Base-by-base conservation (phyloP, 805 yeast genomes). In the Starmerella sp. region DNA sequence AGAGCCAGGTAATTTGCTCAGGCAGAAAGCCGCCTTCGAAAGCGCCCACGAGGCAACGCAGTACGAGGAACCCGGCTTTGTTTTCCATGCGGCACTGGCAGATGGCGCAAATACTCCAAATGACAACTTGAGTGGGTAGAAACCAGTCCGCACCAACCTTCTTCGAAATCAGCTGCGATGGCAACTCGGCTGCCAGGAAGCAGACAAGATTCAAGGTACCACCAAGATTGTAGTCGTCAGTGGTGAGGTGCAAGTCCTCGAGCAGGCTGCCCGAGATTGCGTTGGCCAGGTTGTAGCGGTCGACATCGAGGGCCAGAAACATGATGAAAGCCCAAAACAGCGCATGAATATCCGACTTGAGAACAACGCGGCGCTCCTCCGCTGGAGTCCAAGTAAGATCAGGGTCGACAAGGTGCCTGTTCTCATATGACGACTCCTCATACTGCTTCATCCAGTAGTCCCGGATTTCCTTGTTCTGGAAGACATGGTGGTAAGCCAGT, bases 21-120 rank as follows among this genome's bases (percentile, higher is more conserved):
- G 84, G 82, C 53, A 84, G 82, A 56, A 82, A 82, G 0, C 88
- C 87, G 54, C 87, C 87, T 65, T 83, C 82, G n/a, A 78, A 67
- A 7, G 75, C 63, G 2, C 84, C 87, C 44, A 81, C 63, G 5
- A 80, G 69, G 1, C 75, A 77, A 55, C 86, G 70, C 6, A 79
- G 71, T 8, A 69, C 72, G 48, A 69, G 69, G 57, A 78, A 81
- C 0, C 77, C 75, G 0, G 70, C 63, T 55, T 66, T 73, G 45
- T 67, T 67, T 5, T 61, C 67, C 58, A 82, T 66, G 15, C 70
- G 71, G 44, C 75, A 75, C 64, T 82, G 86, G 46, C 69, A 67
- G 44, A 77, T 68, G 3, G 83, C 77, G 9, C 80, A 81, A 9
- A 77, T 57, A 52, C 81, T 75, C 87, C 87, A 82, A 1, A 73